phyloP scores from a whole-genome alignment of 345 rosid species.

The Psidium friedrichsthalianum region DNA sequence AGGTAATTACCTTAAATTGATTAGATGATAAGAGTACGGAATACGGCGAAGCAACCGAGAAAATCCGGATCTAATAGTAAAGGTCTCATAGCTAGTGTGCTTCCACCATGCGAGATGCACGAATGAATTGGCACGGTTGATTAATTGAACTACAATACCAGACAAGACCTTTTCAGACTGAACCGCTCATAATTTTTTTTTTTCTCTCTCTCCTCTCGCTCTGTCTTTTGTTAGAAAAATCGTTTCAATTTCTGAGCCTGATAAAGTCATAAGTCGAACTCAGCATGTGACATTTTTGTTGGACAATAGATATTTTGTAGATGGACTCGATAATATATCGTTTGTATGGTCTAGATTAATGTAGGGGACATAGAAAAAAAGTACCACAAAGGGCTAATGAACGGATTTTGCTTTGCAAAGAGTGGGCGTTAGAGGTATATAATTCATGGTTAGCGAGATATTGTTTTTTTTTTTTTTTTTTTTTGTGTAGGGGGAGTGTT shows the following conservation, averaged over 20 bases:
- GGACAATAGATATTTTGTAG: neutral
- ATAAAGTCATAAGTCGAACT: neutral
- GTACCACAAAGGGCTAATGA: neutral
- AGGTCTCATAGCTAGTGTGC: neutral
- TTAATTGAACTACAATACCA: accelerated
- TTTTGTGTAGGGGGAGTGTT: too few species aligned
- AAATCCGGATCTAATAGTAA: neutral
- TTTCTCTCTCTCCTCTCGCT: neutral
- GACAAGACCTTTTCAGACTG: neutral
- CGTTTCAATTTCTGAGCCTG: neutral
- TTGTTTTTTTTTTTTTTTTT: neutral
- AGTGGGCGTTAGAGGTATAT: neutral
- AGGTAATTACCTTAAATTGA: too few species aligned
- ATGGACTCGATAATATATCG: neutral
- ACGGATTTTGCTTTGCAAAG: neutral
- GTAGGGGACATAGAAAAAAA: neutral
- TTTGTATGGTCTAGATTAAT: too few species aligned
- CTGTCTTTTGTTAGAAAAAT: neutral
- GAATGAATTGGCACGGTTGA: neutral
- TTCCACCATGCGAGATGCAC: neutral
- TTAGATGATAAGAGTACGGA: neutral
- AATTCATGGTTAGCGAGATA: neutral
- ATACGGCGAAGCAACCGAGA: neutral
- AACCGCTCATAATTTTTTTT: neutral
- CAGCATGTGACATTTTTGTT: accelerated